Percentiles rank a stretch among this genome's conserved stretches.
These are phyloP conservation scores for Mycena maculata DNA, from an alignment of 768 basidiomycete species.

Conservation along the genomic window DNA sequence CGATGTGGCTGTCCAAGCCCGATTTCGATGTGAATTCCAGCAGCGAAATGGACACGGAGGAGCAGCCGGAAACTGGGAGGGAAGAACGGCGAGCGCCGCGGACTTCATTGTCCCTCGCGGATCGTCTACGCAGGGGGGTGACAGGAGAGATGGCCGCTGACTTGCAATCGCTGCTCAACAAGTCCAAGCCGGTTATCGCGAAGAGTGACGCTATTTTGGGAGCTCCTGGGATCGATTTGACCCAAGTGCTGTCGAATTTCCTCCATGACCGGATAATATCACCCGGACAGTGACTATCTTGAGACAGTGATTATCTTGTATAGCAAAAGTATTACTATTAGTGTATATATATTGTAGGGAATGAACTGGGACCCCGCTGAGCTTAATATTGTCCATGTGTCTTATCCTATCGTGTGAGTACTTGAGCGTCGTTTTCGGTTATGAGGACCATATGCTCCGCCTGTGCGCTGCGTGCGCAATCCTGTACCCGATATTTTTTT, in stretches of 20 bases:
- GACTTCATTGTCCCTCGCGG: conserved; percentile 66
- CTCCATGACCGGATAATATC: conserved; percentile 69
- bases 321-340: conserved; percentile 31
- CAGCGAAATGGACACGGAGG: conserved; percentile 55
- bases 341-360: conserved; percentile 24
- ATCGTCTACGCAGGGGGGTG: conserved; percentile 78
- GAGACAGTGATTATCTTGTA: no score
- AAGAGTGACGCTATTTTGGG: conserved; percentile 66
- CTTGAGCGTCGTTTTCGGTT: conserved; percentile 80
- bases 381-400: no score
- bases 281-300: conserved; percentile 47
- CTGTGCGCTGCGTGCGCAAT: conserved; percentile 85
- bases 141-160: conserved; percentile 84
- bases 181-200: conserved; percentile 70
- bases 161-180: conserved; percentile 72
- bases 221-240: conserved; percentile 64
- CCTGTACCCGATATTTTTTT: conserved; percentile 57
- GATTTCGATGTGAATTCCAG: conserved; percentile 63
- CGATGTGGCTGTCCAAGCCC: conserved; percentile 81
- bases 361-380: no score
- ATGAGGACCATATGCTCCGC: conserved; percentile 92
- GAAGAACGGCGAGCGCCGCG: conserved; percentile 58
- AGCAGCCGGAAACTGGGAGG: conserved; percentile 39
- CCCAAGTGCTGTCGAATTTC: conserved; percentile 70
- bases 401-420: conserved; percentile 66